Evolutionary conservation across 495 filamentous ascomycete genomes (phyloP).

Genomic region (Penicillium simplicissimum): DNA sequence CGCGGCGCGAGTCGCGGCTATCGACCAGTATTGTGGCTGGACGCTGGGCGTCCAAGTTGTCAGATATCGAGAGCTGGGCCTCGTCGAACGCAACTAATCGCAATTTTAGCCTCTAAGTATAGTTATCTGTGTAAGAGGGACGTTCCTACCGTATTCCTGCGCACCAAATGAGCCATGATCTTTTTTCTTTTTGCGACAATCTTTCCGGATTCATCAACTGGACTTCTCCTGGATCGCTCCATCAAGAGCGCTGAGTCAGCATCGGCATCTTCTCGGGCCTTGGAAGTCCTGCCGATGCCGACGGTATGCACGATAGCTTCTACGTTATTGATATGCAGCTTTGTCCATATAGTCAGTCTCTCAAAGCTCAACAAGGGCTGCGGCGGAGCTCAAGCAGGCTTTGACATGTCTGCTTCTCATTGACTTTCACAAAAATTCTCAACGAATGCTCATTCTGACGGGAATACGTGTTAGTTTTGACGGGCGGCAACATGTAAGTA

Average conservation of each 20-base stretch:
- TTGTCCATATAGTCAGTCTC: background rate
- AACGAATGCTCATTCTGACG: too few species aligned
- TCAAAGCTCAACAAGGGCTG: background rate
- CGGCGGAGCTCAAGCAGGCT: background rate
- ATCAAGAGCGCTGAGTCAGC: background rate
- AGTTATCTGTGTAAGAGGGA: background rate
- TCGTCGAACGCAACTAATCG: background rate
- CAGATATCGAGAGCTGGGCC: background rate
- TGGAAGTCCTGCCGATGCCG: background rate
- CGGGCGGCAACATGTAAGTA: too few species aligned
- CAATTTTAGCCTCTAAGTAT: background rate
- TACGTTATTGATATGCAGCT: too few species aligned
- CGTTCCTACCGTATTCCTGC: background rate
- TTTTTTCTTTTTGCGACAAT: constrained; percentile 9
- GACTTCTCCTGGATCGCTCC: background rate
- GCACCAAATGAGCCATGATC: constrained; percentile 11
- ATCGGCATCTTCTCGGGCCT: background rate
- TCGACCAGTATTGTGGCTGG: background rate
- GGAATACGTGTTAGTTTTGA: too few species aligned
- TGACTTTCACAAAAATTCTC: too few species aligned
- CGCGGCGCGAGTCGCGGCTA: background rate
- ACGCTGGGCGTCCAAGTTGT: background rate
- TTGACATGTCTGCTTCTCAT: too few species aligned
- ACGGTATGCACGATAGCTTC: background rate
- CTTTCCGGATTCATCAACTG: constrained; percentile 10